Evolutionary conservation across 2,329 filamentous ascomycete species (phyloP).

Genomic region (Salinomyces thailandicus): DNA sequence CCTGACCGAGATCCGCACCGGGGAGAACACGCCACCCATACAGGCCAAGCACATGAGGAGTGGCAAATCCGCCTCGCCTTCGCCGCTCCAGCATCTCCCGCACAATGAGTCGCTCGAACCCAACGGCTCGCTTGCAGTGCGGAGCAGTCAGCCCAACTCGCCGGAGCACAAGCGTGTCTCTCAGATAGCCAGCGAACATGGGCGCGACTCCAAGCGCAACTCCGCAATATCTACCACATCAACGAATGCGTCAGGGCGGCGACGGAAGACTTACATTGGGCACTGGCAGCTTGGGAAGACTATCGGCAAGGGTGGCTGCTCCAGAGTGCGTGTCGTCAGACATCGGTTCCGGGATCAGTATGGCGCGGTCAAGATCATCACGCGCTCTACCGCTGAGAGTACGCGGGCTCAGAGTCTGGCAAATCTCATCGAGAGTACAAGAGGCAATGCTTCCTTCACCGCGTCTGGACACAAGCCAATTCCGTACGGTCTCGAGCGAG

Average conservation of each 20-base stretch:
- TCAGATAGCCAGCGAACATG: slow-evolving; percentile 36
- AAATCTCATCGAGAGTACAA: slow-evolving; percentile 65
- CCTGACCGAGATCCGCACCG: slow-evolving; percentile 20
- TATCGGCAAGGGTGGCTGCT: slow-evolving; percentile 80
- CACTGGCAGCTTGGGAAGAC: slow-evolving; percentile 89
- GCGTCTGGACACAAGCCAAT: slow-evolving; percentile 25
- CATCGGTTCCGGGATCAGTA: slow-evolving; percentile 66
- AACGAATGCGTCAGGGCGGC: slow-evolving; percentile 41
- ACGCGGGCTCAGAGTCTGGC: slow-evolving; percentile 79
- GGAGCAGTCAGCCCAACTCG: slow-evolving; percentile 24
- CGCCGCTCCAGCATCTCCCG: slow-evolving; percentile 20
- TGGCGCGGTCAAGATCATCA: slow-evolving; percentile 92
- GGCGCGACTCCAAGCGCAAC: slow-evolving; percentile 40
- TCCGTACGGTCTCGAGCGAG: slow-evolving; percentile 80
- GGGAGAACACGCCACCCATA: slow-evolving; percentile 21
- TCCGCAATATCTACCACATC: slow-evolving; percentile 47
- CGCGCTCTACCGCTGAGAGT: slow-evolving; percentile 64
- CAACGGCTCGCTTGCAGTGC: slow-evolving; percentile 34
- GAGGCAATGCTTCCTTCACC: slow-evolving; percentile 22
- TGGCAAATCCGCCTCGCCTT: slow-evolving; percentile 12
- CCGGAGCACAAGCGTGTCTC: slow-evolving; percentile 45
- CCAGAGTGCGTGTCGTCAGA: slow-evolving; percentile 73
- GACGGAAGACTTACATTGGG: slow-evolving; percentile 62
- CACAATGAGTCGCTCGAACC: slow-evolving; percentile 37
- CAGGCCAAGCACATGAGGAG: slow-evolving; percentile 8